Conservation (phyloP, 129 eudicot genomes). For the Oenanthe sinensis region DNA sequence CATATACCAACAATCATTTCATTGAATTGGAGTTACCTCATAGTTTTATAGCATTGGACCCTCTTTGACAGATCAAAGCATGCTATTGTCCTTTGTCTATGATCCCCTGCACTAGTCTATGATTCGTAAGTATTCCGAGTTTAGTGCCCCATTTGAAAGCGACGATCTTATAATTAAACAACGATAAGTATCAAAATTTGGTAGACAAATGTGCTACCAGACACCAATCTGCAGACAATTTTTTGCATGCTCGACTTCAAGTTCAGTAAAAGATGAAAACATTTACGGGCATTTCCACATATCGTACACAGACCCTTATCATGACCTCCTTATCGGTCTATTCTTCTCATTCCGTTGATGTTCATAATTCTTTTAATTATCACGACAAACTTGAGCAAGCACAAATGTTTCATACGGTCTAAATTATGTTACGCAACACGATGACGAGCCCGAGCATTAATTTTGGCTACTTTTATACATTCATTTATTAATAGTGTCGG, state of each 20-base stretch:
- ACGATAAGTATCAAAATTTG: conserved; percentile 17
- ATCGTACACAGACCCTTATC: not conserved
- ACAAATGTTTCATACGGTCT: not conserved
- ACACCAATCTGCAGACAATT: conserved; percentile 22
- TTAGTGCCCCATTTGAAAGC: not conserved
- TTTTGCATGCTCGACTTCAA: conserved; percentile 5
- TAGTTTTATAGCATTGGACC: not conserved
- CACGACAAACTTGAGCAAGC: not conserved
- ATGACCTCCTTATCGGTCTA: not conserved
- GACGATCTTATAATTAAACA: not conserved
- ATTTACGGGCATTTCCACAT: not conserved
- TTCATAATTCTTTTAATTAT: not conserved
- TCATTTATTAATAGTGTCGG: too few relatives aligned
- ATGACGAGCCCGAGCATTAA: too few relatives aligned
- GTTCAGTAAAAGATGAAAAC: not conserved
- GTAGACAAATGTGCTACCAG: conserved; percentile 5
- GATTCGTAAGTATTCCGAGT: not conserved
- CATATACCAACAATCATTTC: not conserved
- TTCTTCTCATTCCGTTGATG: not conserved
- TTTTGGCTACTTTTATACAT: too few relatives aligned
- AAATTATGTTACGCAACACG: not conserved
- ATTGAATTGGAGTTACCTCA: not conserved
- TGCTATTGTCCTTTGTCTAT: not conserved
- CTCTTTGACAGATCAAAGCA: not conserved
- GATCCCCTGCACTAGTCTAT: not conserved